Evolutionary conservation across 106 monocot species (phyloP).

Genomic region (Acanthochlamys bracteata): DNA sequence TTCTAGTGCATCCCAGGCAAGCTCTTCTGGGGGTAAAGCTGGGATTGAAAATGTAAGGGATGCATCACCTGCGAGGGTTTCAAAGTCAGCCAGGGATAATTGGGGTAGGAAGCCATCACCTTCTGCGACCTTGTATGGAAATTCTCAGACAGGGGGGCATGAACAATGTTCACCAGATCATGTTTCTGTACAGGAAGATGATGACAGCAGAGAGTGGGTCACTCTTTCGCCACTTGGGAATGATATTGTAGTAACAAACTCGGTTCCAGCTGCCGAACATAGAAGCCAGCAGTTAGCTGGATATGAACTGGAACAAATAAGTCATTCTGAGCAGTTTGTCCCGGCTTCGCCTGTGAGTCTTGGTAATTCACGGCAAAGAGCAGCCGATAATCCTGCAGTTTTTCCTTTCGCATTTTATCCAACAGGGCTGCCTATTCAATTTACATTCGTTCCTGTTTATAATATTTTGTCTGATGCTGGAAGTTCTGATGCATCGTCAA

Average conservation of each 20-base stretch:
- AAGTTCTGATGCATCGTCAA: conserved; percentile 27
- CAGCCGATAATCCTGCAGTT: conserved; percentile 34
- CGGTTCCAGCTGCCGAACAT: conserved; percentile 3
- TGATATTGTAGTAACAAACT: conserved; percentile 21
- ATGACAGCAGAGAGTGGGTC: conserved; percentile 35
- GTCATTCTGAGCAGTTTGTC: conserved; percentile 31
- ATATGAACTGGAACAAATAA: conserved; percentile 24
- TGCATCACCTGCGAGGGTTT: conserved; percentile 23
- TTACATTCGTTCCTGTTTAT: conserved; percentile 28
- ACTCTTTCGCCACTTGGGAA: conserved; percentile 16
- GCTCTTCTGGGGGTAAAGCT: conserved; percentile 40
- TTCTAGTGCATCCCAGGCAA: conserved; percentile 22
- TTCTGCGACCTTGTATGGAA: conserved; percentile 14
- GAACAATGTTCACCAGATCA: conserved; percentile 32
- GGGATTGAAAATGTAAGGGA: conserved; percentile 37
- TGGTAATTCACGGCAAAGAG: conserved; percentile 30
- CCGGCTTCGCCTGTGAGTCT: conserved; percentile 34
- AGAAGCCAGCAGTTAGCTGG: conserved; percentile 28
- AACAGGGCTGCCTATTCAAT: conserved; percentile 67
- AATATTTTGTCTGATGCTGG: conserved; percentile 28
- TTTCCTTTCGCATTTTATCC: conserved; percentile 46
- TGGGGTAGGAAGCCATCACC: conserved; percentile 45
- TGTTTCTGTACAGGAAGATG: conserved; percentile 30
- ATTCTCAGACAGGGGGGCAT: conserved; percentile 33
- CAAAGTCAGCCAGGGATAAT: conserved; percentile 48